phyloP scores from a whole-genome alignment of 768 basidiomycete species.

The Amanita subjunquillea region DNA sequence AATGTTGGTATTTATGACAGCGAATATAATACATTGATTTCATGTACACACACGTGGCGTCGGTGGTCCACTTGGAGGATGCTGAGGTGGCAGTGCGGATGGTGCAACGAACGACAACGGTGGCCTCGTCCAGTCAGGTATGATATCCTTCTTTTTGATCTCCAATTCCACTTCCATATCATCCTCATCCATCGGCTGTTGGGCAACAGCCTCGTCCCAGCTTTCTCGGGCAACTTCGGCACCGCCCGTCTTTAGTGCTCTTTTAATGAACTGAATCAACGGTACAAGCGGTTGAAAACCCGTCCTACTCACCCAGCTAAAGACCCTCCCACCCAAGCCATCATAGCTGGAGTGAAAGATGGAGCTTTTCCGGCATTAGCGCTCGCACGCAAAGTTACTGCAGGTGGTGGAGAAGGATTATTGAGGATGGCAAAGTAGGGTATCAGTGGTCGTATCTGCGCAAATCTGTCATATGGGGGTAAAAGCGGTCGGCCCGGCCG shows the following conservation, averaged over 20 bases:
- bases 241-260: slow-evolving; percentile 81
- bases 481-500: slow-evolving; percentile 28
- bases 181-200: slow-evolving; percentile 18
- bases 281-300: neutral
- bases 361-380: slow-evolving; percentile 78
- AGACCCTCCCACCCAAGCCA: slow-evolving; percentile 92
- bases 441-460: slow-evolving; percentile 57
- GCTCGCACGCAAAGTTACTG: slow-evolving; percentile 38
- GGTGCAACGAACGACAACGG: slow-evolving; percentile 59
- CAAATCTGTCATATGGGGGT: slow-evolving; percentile 66
- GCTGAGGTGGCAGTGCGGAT: slow-evolving; percentile 1
- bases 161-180: slow-evolving; percentile 27
- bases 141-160: slow-evolving; percentile 27
- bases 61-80: slow-evolving; percentile 3
- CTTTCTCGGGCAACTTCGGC: slow-evolving; percentile 73
- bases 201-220: slow-evolving; percentile 67
- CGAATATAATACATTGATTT: neutral
- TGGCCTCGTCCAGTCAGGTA: slow-evolving; percentile 78
- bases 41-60: slow-evolving; percentile 3
- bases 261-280: slow-evolving; percentile 16
- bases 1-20: neutral
- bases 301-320: slow-evolving; percentile 64
- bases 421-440: slow-evolving; percentile 78
- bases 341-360: slow-evolving; percentile 68
- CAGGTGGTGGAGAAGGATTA: slow-evolving; percentile 55